Percentiles rank a stretch among this genome's conserved stretches.
These are phyloP conservation scores for Phytopythium sindhum DNA, from an alignment of 352 stramenopile species.

Conservation along the genomic window DNA sequence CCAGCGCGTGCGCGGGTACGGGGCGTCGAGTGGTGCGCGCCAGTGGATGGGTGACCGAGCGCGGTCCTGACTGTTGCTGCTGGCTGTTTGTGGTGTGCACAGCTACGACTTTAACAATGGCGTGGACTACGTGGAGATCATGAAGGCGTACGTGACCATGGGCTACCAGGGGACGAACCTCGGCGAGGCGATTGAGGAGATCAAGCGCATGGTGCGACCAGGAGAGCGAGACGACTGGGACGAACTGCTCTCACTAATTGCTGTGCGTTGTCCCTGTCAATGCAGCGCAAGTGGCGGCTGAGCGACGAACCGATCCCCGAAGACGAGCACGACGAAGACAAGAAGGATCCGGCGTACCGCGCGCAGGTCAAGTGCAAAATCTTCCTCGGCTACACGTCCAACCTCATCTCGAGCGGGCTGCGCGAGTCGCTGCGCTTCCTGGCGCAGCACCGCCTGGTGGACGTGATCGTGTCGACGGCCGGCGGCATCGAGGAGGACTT, in stretches of 20 bases:
- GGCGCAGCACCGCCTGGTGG: slow-evolving; percentile 98
- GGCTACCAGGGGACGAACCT: slow-evolving; percentile 97
- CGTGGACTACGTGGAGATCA: slow-evolving; percentile 82
- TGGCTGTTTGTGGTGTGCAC: neutral
- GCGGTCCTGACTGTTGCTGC: neutral
- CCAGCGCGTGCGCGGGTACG: slow-evolving; percentile 36
- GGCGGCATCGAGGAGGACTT: slow-evolving; percentile 97
- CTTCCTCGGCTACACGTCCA: slow-evolving; percentile 99
- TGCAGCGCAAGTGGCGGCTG: slow-evolving; percentile 93
- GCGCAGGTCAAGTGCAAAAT: slow-evolving; percentile 94
- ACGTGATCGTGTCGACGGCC: slow-evolving; percentile 94
- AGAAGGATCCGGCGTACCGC: slow-evolving; percentile 75
- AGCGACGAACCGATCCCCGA: slow-evolving; percentile 91
- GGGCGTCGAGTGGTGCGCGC: neutral
- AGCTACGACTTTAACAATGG: slow-evolving; percentile 92
- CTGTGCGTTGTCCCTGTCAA: neutral
- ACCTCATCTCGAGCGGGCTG: slow-evolving; percentile 98
- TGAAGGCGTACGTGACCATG: slow-evolving; percentile 82
- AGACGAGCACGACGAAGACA: slow-evolving; percentile 91
- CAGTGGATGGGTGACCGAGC: neutral
- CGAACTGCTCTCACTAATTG: neutral
- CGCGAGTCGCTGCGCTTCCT: slow-evolving; percentile 98
- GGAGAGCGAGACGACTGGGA: neutral
- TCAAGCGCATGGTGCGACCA: slow-evolving; percentile 93
- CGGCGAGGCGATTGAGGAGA: slow-evolving; percentile 95